These are phyloP conservation scores for Geotrichum klebahnii DNA, from an alignment of 1,139 yeast species.

Conservation along the genomic window DNA sequence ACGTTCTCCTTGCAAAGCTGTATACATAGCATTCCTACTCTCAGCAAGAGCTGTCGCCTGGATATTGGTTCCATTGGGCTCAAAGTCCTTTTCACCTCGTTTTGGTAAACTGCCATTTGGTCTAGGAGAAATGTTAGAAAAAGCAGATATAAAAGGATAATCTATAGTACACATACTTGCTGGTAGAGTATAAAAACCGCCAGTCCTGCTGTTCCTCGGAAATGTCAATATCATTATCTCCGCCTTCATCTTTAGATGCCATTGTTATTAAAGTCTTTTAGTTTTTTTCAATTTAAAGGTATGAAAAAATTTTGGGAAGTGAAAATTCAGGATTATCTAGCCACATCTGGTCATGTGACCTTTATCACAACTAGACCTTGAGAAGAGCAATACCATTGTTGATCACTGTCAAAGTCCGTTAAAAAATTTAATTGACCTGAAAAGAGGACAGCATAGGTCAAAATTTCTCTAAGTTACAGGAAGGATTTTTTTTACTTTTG, in stretches of 20 bases:
- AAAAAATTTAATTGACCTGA: too few relatives aligned
- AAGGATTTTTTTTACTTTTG: too few relatives aligned
- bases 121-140: conserved; percentile 23
- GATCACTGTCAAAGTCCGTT: too few relatives aligned
- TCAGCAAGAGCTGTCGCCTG: conserved; percentile 53
- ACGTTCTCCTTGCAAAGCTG: conserved; percentile 57
- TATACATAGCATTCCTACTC: conserved; percentile 69
- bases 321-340: too few relatives aligned
- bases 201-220: conserved; percentile 74
- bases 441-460: too few relatives aligned
- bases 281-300: too few relatives aligned
- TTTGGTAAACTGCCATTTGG: conserved; percentile 46
- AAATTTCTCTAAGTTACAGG: too few relatives aligned
- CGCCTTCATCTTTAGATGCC: neutral
- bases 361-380: too few relatives aligned
- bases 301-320: too few relatives aligned
- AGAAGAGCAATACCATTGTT: too few relatives aligned
- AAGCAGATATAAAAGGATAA: conserved; percentile 26
- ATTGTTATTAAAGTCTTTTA: neutral
- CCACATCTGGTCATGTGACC: too few relatives aligned
- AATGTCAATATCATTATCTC: conserved; percentile 34
- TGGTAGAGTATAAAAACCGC: conserved; percentile 43
- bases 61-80: conserved; percentile 69
- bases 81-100: conserved; percentile 83
- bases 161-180: conserved; percentile 21